A percentile compares a stretch with the other conserved stretches of the same genome.
Conservation (phyloP, 495 filamentous ascomycete species). For the Aspergillus steynii region DNA sequence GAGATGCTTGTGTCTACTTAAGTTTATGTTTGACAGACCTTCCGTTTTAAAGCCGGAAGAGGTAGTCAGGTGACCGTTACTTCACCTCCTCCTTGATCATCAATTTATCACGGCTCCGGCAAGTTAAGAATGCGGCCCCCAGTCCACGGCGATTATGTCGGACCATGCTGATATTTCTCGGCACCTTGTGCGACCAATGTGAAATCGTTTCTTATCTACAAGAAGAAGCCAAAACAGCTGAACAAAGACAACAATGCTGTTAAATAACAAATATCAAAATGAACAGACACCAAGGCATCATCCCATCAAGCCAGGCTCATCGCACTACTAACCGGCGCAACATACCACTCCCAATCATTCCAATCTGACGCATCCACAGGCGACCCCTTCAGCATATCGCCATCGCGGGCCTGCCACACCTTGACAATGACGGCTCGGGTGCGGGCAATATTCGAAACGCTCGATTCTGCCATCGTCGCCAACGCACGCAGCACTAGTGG, state of each 20-base stretch:
- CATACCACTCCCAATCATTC: slow-evolving; percentile 48
- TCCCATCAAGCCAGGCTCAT: slow-evolving; percentile 43
- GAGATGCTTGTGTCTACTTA: not conserved
- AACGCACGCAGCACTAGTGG: slow-evolving; percentile 41
- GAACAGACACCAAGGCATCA: too few relatives aligned
- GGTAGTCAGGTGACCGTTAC: not conserved
- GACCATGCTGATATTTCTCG: not conserved
- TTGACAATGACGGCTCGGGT: slow-evolving; percentile 44
- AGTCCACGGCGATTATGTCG: too few relatives aligned
- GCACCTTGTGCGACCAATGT: too few relatives aligned
- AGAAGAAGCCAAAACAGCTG: not conserved
- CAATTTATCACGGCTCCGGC: too few relatives aligned
- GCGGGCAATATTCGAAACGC: slow-evolving; percentile 42
- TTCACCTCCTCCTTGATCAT: too few relatives aligned
- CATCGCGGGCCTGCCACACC: slow-evolving; percentile 45
- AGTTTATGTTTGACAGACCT: not conserved
- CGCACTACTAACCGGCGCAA: slow-evolving; percentile 40
- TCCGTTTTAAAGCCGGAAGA: not conserved
- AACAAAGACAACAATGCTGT: not conserved
- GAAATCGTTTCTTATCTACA: too few relatives aligned
- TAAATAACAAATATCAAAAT: not conserved
- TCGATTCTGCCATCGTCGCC: slow-evolving; percentile 42
- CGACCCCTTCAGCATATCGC: slow-evolving; percentile 32
- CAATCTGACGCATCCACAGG: slow-evolving; percentile 13
- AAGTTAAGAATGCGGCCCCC: too few relatives aligned